phyloP scores from a whole-genome alignment of 192 early-diverging fungal genomes.

The Backusella mclennaniae region DNA sequence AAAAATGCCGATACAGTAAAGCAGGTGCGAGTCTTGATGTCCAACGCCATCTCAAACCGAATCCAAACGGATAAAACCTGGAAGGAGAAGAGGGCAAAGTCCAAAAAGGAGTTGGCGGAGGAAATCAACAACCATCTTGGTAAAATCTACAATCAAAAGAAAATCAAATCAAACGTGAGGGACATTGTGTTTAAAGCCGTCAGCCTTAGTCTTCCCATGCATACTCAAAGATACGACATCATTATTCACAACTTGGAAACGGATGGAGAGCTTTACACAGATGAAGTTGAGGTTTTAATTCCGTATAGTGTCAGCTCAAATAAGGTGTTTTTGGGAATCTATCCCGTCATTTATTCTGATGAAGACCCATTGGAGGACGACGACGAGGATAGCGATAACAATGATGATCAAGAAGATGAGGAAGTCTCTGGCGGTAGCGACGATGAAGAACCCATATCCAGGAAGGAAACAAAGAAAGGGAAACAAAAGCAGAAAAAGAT shows the following conservation, averaged over 20 bases:
- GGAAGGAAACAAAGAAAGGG: not conserved
- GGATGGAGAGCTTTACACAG: not conserved
- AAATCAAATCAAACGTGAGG: not conserved
- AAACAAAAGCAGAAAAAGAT: not conserved
- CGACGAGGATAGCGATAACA: not conserved
- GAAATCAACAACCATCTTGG: not conserved
- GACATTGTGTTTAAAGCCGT: not conserved
- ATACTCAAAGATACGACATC: not conserved
- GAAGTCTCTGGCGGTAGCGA: not conserved
- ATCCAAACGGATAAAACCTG: not conserved
- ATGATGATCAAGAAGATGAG: not conserved
- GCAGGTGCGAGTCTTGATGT: not conserved
- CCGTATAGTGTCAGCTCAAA: not conserved
- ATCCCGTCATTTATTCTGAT: not conserved
- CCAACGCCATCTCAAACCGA: not conserved
- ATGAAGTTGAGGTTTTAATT: not conserved
- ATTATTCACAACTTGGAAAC: not conserved
- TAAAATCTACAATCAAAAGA: not conserved
- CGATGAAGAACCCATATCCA: not conserved
- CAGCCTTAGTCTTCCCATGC: not conserved
- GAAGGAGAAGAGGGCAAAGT: not conserved
- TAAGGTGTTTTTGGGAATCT: not conserved
- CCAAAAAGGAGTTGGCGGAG: not conserved
- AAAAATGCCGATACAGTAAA: not conserved
- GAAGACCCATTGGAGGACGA: not conserved